Base-by-base conservation (phyloP, 192 early-diverging fungal species). In the Backusella tarrabulga region DNA sequence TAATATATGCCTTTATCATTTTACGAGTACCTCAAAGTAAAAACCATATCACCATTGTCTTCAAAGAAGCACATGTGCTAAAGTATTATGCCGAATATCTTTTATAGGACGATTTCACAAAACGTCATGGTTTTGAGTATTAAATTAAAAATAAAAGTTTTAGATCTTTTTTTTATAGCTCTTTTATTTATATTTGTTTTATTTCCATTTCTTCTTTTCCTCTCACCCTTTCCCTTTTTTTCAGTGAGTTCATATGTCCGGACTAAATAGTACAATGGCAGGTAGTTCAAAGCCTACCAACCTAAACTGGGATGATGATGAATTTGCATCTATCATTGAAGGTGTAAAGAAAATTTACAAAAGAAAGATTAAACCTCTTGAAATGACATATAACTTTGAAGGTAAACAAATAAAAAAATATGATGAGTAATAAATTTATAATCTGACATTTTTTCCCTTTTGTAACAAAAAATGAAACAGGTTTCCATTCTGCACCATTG, bases 401-500 rank as follows among this genome's bases (percentile, higher is more conserved):
- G 82, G 82, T 80, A 21, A 34, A 50, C 46, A 50, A 26, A 66
- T 7, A 29, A 67, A 38, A 40, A 50, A 32, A 1, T 68, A 67
- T 19, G 12, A 34, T 40, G 1, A 40, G 34, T 41, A 38, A 6
- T n/a, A 50, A 26, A 29, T 63, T 29, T 63, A 63, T 26, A 63
- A 23, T 56, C n/a, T 23, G n/a, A 23, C 54, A 52, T 52, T 52
- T 56, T 56, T 23, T 26, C 9, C 21, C 9, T 11, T n/a, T 26
- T n/a, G 2, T n/a, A 29, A 63, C 38, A 26, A 29, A 29, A 63
- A 63, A 69, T 17, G 6, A 54, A 32, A 68, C 54, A 83, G 90
- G 90, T 12, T 94, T 95, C 77, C 91, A 94, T 80, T 93, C 94
- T 68, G 85, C 91, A 35, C 92, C 94, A 8, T 79, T 95, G 76